Percentiles rank a stretch among this genome's conserved stretches.
phyloP scores from a whole-genome alignment of 352 stramenopile species.

The Globisporangium spinosum region DNA sequence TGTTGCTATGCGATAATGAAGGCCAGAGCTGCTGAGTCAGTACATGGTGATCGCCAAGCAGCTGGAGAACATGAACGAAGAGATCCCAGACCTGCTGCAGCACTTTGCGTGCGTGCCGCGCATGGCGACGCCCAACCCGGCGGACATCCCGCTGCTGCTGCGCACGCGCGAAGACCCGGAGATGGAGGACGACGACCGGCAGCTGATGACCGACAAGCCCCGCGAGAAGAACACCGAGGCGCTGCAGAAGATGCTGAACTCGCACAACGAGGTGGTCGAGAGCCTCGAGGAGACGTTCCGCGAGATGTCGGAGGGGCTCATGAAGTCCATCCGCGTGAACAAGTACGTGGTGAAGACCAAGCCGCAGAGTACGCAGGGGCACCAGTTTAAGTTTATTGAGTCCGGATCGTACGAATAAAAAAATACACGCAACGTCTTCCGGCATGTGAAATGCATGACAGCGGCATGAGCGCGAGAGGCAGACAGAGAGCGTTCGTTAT shows the following conservation, averaged over 20 bases:
- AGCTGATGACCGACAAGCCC: slow-evolving; percentile 68
- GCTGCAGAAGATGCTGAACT: slow-evolving; percentile 55
- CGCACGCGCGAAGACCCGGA: slow-evolving; percentile 80
- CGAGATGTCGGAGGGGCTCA: slow-evolving; percentile 78
- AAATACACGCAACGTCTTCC: neutral
- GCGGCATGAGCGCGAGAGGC: neutral
- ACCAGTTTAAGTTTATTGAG: slow-evolving; percentile 86
- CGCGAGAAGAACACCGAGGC: slow-evolving; percentile 64
- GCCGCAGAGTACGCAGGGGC: slow-evolving; percentile 66
- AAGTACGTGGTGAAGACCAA: slow-evolving; percentile 85
- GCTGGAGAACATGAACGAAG: slow-evolving; percentile 87
- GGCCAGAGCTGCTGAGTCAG: slow-evolving; percentile 78
- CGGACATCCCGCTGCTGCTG: slow-evolving; percentile 75
- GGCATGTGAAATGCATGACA: neutral
- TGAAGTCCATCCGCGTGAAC: slow-evolving; percentile 82
- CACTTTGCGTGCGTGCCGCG: slow-evolving; percentile 81
- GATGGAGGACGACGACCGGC: slow-evolving; percentile 79
- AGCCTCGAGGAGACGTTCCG: slow-evolving; percentile 79
- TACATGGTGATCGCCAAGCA: slow-evolving; percentile 88
- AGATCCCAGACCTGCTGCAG: slow-evolving; percentile 81
- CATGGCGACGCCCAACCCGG: slow-evolving; percentile 76
- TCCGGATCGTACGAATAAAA: slow-evolving; percentile 63
- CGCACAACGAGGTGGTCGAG: slow-evolving; percentile 75
- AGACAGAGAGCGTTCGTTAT: neutral
- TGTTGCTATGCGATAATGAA: slow-evolving; percentile 15